Evolutionary conservation across 306 rosid species (phyloP).

Genomic region (Casuarina equisetifolia): DNA sequence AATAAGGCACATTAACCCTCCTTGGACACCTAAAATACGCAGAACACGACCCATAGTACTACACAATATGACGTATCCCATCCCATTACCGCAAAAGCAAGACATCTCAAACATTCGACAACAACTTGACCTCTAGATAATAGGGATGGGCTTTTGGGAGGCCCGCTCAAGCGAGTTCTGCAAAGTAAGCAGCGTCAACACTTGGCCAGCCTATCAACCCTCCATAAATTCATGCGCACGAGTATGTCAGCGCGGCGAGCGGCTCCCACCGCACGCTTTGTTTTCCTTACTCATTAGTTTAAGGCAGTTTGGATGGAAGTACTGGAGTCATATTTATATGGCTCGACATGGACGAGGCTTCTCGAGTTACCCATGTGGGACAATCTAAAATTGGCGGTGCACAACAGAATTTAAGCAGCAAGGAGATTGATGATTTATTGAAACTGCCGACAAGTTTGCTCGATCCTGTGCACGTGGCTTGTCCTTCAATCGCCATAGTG

Average conservation of each 20-base stretch:
- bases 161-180: slow-evolving; percentile 83
- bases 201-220: slow-evolving; percentile 77
- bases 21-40: no score
- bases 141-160: slow-evolving; percentile 45
- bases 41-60: no score
- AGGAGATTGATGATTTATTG: background rate
- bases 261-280: slow-evolving; percentile 86
- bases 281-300: slow-evolving; percentile 98
- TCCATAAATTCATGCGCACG: slow-evolving; percentile 70
- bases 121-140: no score
- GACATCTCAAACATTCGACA: no score
- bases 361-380: slow-evolving; percentile 40
- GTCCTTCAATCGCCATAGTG: no score
- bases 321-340: background rate
- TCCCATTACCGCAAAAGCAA: no score
- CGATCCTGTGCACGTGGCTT: no score
- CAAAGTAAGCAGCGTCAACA: slow-evolving; percentile 88
- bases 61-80: no score
- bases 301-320: accelerated
- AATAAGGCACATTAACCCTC: no score
- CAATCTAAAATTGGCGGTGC: background rate
- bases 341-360: accelerated
- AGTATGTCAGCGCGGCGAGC: slow-evolving; percentile 39
- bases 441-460: background rate
- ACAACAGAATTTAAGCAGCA: background rate